These are phyloP conservation scores for Tolypocladium cylindrosporum DNA, from an alignment of 2,329 filamentous ascomycete species.

Conservation along the genomic window DNA sequence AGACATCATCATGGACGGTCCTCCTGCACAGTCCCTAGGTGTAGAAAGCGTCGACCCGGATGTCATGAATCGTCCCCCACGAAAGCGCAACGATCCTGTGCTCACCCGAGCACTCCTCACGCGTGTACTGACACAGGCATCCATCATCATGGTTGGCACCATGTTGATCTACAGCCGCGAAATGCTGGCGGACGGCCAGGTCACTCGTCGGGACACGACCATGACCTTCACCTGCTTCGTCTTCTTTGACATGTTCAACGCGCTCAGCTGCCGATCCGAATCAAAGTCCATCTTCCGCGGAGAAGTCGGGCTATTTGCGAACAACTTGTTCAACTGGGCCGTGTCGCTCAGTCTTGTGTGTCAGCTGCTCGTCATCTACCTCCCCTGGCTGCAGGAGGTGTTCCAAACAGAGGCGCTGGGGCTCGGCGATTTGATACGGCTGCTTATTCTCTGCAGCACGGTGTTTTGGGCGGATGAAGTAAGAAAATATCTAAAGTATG, in stretches of 20 bases:
- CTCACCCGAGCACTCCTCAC: conserved; percentile 75
- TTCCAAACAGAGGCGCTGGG: conserved; percentile 90
- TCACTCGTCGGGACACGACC: conserved; percentile 90
- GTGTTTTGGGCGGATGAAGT: conserved; percentile 95
- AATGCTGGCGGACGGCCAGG: conserved; percentile 72
- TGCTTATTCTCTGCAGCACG: conserved; percentile 69
- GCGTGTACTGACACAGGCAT: conserved; percentile 77
- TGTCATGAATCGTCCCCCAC: conserved; percentile 82
- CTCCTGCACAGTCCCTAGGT: conserved; percentile 90
- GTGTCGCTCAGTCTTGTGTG: conserved; percentile 77
- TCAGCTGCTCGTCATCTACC: conserved; percentile 86
- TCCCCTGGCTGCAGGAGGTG: conserved; percentile 84
- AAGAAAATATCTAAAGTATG: conserved; percentile 66
- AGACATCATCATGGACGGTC: conserved; percentile 99
- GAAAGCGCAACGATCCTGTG: conserved; percentile 78
- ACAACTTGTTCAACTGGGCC: conserved; percentile 94
- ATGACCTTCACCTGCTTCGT: conserved; percentile 99
- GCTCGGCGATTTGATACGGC: conserved; percentile 60
- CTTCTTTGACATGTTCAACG: conserved; percentile 99
- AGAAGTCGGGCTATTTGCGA: conserved; percentile 73
- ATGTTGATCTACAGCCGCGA: conserved; percentile 85
- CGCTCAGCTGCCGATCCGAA: conserved; percentile 83
- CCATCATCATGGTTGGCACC: conserved; percentile 87
- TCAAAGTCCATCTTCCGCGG: conserved; percentile 80
- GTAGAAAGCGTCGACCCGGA: conserved; percentile 91